These are phyloP conservation scores for Phaeosphaeria sp. DNA, from an alignment of 2,329 filamentous ascomycete genomes.

Conservation along the genomic window DNA sequence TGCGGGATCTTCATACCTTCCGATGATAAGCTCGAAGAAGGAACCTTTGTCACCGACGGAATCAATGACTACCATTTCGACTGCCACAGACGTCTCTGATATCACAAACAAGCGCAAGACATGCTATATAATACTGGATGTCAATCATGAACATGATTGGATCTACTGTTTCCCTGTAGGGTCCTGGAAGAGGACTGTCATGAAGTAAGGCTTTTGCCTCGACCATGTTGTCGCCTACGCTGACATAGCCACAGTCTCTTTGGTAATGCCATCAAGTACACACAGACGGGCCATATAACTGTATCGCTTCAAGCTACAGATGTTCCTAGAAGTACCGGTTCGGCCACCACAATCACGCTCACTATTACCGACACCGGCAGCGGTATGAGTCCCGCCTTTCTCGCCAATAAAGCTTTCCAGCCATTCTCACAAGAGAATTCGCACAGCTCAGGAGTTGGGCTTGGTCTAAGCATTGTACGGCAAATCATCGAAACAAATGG, in stretches of 20 bases:
- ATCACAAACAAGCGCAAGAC: slow-evolving; percentile 16
- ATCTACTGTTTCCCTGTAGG: slow-evolving; percentile 50
- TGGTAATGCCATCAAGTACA: slow-evolving; percentile 48
- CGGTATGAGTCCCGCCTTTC: slow-evolving; percentile 43
- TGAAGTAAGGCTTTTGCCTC: background rate
- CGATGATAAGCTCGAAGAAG: slow-evolving; percentile 15
- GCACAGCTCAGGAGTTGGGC: slow-evolving; percentile 26
- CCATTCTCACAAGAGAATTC: slow-evolving; percentile 48
- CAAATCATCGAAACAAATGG: slow-evolving; percentile 38
- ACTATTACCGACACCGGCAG: slow-evolving; percentile 42
- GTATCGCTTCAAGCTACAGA: slow-evolving; percentile 30
- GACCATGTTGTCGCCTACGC: background rate
- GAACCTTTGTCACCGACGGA: slow-evolving; percentile 8
- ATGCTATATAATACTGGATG: slow-evolving; percentile 37
- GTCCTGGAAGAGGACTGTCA: slow-evolving; percentile 23
- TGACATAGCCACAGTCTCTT: slow-evolving; percentile 22
- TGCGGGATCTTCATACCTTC: slow-evolving; percentile 42
- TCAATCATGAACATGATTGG: slow-evolving; percentile 47
- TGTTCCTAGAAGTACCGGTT: slow-evolving; percentile 2
- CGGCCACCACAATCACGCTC: slow-evolving; percentile 38
- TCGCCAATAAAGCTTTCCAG: slow-evolving; percentile 40
- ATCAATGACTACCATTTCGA: background rate
- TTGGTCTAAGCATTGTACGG: slow-evolving; percentile 40
- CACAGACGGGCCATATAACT: slow-evolving; percentile 36
- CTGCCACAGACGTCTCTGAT: background rate